A percentile compares a stretch with the other conserved stretches of the same genome.
Conservation (phyloP, 1,139 yeast genomes). For the Kodamaea anthophila region DNA sequence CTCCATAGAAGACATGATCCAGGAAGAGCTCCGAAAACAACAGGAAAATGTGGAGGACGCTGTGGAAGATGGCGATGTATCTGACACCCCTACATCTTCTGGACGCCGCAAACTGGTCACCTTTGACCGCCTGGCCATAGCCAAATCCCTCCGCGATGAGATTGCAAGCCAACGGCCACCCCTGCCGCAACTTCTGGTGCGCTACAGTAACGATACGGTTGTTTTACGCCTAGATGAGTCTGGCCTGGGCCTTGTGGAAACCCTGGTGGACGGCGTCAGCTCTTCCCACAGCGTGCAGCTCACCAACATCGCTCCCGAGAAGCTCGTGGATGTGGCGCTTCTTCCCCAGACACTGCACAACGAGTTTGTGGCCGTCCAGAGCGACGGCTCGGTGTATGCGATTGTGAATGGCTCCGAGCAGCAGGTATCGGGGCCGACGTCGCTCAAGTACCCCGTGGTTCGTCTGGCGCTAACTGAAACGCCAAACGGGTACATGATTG, state of each 20-base stretch:
- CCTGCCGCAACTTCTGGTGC: slow-evolving; percentile 1
- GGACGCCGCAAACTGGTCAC: slow-evolving; percentile 5
- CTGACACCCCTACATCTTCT: neutral
- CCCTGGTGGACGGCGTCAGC: slow-evolving; percentile 3
- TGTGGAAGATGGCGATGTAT: neutral
- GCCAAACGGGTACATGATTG: slow-evolving; percentile 7
- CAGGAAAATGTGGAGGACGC: slow-evolving; percentile 1
- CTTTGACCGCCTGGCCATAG: slow-evolving; percentile 5
- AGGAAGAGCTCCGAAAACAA: neutral
- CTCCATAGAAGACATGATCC: no score
- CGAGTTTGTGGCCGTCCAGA: slow-evolving; percentile 10
- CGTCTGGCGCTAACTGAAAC: slow-evolving; percentile 3
- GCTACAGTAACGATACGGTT: slow-evolving; percentile 1
- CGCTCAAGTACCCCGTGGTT: slow-evolving; percentile 4
- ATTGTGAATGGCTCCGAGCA: slow-evolving; percentile 7
- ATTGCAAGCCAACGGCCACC: slow-evolving; percentile 1
- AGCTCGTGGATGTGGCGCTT: slow-evolving; percentile 6
- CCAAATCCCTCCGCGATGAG: slow-evolving; percentile 5
- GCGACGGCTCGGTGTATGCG: slow-evolving; percentile 8
- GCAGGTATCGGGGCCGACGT: slow-evolving; percentile 6
- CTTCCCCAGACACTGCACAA: slow-evolving; percentile 7
- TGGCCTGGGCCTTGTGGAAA: slow-evolving; percentile 5
- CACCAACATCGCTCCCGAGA: slow-evolving; percentile 5
- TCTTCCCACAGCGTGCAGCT: slow-evolving; percentile 6
- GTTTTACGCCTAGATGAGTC: slow-evolving; percentile 3